A percentile compares a stretch with the other conserved stretches of the same genome.
These are phyloP conservation scores for Pyrenophora seminiperda DNA, from an alignment of 2,329 filamentous ascomycete genomes.

Conservation along the genomic window DNA sequence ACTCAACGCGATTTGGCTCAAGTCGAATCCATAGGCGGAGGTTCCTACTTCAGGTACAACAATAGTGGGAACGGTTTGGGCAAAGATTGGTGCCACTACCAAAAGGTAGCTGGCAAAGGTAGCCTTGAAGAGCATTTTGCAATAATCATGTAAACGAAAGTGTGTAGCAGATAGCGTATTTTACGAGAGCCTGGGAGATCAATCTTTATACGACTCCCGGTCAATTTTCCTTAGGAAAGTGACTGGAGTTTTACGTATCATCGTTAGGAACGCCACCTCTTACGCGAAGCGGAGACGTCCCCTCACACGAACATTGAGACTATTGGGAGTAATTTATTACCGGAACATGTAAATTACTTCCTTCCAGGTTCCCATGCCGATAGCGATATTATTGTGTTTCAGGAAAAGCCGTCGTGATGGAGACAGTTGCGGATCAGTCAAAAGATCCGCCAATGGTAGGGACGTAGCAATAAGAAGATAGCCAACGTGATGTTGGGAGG, in stretches of 20 bases:
- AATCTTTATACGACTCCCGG: neutral
- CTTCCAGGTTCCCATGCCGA: neutral
- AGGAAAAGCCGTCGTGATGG: neutral
- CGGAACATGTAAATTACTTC: neutral
- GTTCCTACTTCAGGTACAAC: conserved; percentile 40
- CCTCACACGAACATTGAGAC: neutral
- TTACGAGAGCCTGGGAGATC: neutral
- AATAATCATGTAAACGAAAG: neutral
- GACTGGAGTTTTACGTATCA: neutral
- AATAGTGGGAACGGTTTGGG: conserved; percentile 7
- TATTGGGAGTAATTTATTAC: neutral
- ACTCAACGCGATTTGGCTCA: conserved; percentile 50
- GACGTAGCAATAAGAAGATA: neutral
- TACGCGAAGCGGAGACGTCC: neutral
- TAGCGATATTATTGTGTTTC: neutral
- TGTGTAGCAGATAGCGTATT: neutral
- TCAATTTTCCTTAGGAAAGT: neutral
- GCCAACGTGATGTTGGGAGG: too few relatives aligned
- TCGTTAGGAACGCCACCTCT: neutral
- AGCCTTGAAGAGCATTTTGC: conserved; percentile 4
- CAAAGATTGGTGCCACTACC: conserved; percentile 3
- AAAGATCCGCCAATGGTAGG: conserved; percentile 1
- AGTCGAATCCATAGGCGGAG: conserved; percentile 47
- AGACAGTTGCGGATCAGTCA: neutral
- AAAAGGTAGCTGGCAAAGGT: neutral